Base-by-base conservation (phyloP, 2,329 filamentous ascomycete genomes). In the Pseudocercospora eumusae region DNA sequence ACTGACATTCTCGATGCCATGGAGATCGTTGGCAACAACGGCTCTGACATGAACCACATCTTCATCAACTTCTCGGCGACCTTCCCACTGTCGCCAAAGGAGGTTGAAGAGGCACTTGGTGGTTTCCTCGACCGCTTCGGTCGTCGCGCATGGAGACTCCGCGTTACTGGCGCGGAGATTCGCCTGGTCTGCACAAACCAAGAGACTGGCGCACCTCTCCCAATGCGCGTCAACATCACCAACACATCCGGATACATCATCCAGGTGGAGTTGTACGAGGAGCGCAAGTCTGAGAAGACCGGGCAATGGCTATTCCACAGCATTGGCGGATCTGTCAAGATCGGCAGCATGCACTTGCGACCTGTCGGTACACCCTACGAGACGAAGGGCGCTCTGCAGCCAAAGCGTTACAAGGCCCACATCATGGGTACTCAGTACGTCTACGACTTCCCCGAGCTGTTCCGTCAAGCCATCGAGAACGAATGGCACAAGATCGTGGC, bases 41-140 rank as follows among this genome's bases (percentile, higher is more conserved):
- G 96, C 82, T 96, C 95, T 56, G 95, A 99, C 83, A 85, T 99
- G 75, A 99, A 99, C 84, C 95, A 99, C 81, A 95, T 99, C 84
- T 99, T 99, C 83, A 95, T 99, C 84, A 98, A 99, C 85, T 99
- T 99, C 82, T 95, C 92, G 0, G 92, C 93, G 9, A 91, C 97
- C 62, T 98, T 99, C 87, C 91, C 92, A 75, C 86, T 99, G 54
- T 84, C 92, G 73, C 93, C 95, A 3, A 81, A 86, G 63, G 92
- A 97, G 80, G 92, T 99, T 15, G 92, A 98, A 80, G 86, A 96
- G 78, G 93, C 92, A 28, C 86, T 99, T 23, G 92, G 90, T 74
- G 93, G 93, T 60, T 99, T 99, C 87, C 82, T 99, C 69, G 95
- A 98, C 73, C 91, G 95, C 66, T 99, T 98, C 73, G 95, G 95